phyloP scores from a whole-genome alignment of 1,139 yeast genomes.

The Pneumocystis canis region DNA sequence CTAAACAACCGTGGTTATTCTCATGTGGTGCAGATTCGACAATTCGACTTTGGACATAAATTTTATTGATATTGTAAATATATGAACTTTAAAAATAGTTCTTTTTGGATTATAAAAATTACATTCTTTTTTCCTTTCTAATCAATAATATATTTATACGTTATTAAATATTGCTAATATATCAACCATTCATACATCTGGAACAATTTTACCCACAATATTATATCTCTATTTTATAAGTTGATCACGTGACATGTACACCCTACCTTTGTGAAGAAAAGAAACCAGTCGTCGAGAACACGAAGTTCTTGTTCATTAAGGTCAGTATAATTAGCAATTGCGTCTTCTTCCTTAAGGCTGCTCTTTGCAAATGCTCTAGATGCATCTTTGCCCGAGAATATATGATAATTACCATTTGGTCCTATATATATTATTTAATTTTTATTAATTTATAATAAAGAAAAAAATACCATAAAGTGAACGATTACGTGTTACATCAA shows the following conservation, averaged over 20 bases:
- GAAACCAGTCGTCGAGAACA: slow-evolving; percentile 74
- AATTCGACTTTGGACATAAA: slow-evolving; percentile 82
- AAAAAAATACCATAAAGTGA: slow-evolving; percentile 49
- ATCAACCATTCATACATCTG: not conserved
- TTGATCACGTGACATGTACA: not conserved
- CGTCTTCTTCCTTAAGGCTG: slow-evolving; percentile 39
- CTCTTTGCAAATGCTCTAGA: slow-evolving; percentile 53
- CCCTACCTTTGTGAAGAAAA: slow-evolving; percentile 36
- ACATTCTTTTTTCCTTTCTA: too few species aligned
- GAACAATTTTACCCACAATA: not conserved
- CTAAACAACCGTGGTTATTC: slow-evolving; percentile 95
- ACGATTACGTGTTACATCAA: slow-evolving; percentile 55
- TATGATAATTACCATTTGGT: slow-evolving; percentile 50
- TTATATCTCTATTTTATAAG: not conserved
- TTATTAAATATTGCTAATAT: too few species aligned
- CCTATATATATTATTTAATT: not conserved
- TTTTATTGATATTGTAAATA: too few species aligned
- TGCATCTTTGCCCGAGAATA: slow-evolving; percentile 63
- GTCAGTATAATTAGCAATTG: slow-evolving; percentile 52
- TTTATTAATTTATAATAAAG: not conserved
- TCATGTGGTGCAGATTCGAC: slow-evolving; percentile 97
- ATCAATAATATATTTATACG: too few species aligned
- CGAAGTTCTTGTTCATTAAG: slow-evolving; percentile 46
- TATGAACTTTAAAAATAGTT: too few species aligned
- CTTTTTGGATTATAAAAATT: too few species aligned